phyloP scores from a whole-genome alignment of 768 basidiomycete species.

The Boletus eberwhitei region DNA sequence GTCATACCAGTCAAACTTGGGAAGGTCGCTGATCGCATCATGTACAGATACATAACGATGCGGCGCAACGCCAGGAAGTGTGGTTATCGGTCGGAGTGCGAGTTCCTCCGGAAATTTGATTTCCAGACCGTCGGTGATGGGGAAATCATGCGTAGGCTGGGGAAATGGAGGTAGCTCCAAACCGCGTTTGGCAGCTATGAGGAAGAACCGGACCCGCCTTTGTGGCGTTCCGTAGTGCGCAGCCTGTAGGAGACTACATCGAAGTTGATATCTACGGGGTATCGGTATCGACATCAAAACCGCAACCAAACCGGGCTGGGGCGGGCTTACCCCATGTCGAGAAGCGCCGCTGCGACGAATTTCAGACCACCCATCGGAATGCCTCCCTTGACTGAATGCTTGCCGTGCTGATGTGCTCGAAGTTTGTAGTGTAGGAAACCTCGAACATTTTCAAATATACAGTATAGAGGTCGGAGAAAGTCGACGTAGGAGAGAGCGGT shows the following conservation, averaged over 20 bases:
- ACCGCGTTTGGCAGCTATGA: constrained; percentile 40
- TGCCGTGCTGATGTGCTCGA: constrained; percentile 34
- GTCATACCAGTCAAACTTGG: constrained; percentile 67
- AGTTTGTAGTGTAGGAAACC: constrained; percentile 43
- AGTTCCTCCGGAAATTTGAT: constrained; percentile 48
- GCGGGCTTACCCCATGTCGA: constrained; percentile 60
- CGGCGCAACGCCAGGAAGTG: constrained; percentile 48
- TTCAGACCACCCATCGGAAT: constrained; percentile 75
- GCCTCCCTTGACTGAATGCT: constrained; percentile 55
- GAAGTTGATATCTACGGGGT: constrained; percentile 40
- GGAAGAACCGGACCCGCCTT: constrained; percentile 45
- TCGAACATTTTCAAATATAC: constrained; percentile 48
- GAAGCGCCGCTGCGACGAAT: constrained; percentile 54
- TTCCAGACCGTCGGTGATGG: constrained; percentile 39
- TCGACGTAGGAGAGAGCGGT: constrained; percentile 49
- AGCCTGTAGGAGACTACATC: constrained; percentile 43
- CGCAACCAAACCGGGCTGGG: neutral
- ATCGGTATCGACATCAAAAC: neutral
- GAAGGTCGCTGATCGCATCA: constrained; percentile 74
- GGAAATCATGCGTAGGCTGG: constrained; percentile 43
- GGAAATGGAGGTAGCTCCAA: constrained; percentile 39
- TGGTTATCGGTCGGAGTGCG: constrained; percentile 42
- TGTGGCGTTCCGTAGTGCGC: constrained; percentile 49
- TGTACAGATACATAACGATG: constrained; percentile 58
- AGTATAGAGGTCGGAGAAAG: constrained; percentile 38